These are phyloP conservation scores for Daldinia concentrica DNA, from an alignment of 495 filamentous ascomycete species.

Conservation along the genomic window DNA sequence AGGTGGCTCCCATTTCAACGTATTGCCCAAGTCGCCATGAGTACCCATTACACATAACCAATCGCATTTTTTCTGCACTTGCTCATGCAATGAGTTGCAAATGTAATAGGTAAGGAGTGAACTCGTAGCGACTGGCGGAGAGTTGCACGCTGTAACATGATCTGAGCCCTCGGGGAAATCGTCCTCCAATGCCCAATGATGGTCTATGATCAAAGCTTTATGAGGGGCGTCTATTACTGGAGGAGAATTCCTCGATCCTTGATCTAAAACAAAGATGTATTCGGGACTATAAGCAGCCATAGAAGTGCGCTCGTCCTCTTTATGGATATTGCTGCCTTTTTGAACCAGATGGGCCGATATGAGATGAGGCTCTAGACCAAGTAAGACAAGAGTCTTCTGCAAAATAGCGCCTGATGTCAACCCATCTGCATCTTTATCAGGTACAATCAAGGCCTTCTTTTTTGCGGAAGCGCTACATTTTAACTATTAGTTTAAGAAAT, in stretches of 20 bases:
- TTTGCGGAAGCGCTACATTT: conserved; percentile 35
- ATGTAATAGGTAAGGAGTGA: conserved; percentile 66
- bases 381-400: conserved; percentile 59
- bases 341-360: conserved; percentile 62
- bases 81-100: conserved; percentile 58
- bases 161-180: conserved; percentile 60
- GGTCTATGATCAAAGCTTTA: conserved; percentile 65
- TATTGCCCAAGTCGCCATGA: conserved; percentile 67
- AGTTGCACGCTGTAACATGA: conserved; percentile 63
- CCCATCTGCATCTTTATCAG: conserved; percentile 71
- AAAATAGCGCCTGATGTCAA: conserved; percentile 67
- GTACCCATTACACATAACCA: conserved; percentile 67
- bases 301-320: conserved; percentile 53
- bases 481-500: conserved; percentile 7
- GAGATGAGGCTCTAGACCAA: conserved; percentile 57
- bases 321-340: conserved; percentile 63
- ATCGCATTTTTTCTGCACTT: conserved; percentile 55
- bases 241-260: conserved; percentile 62
- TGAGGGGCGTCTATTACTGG: conserved; percentile 54
- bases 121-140: conserved; percentile 65
- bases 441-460: conserved; percentile 59
- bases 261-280: conserved; percentile 68
- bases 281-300: conserved; percentile 57
- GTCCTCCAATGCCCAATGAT: conserved; percentile 60
- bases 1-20: conserved; percentile 65